phyloP scores from a whole-genome alignment of 768 basidiomycete species.

The Hypholoma sublateritium region DNA sequence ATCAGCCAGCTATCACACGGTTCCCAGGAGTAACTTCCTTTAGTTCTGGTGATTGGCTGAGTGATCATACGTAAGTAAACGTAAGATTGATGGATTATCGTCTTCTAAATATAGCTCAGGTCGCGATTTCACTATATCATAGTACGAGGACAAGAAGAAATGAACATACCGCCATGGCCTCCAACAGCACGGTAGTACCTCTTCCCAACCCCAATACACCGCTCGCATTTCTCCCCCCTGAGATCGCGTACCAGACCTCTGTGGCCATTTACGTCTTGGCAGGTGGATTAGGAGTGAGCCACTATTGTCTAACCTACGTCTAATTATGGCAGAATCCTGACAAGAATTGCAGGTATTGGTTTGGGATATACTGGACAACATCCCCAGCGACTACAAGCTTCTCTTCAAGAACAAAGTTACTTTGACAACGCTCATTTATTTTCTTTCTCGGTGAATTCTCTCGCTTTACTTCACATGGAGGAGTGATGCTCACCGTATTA shows the following conservation, averaged over 20 bases:
- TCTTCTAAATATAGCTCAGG: too few relatives aligned
- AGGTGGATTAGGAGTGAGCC: constrained; percentile 8
- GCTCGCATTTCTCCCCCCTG: constrained; percentile 12
- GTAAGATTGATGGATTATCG: too few relatives aligned
- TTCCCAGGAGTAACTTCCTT: too few relatives aligned
- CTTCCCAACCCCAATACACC: constrained; percentile 14
- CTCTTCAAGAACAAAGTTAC: constrained; percentile 1
- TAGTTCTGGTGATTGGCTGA: too few relatives aligned
- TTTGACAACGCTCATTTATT: constrained; percentile 7
- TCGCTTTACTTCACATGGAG: background rate
- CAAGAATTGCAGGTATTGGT: constrained; percentile 2
- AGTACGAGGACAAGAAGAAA: too few relatives aligned
- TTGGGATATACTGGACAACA: constrained; percentile 13
- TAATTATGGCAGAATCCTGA: background rate
- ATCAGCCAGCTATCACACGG: too few relatives aligned
- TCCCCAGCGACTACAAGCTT: constrained; percentile 3
- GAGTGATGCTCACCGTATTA: background rate
- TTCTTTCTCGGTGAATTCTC: constrained; percentile 2
- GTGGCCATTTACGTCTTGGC: constrained; percentile 8
- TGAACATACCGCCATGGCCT: too few relatives aligned
- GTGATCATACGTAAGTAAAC: too few relatives aligned
- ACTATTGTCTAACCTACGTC: background rate
- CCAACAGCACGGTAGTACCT: background rate
- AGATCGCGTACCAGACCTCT: constrained; percentile 8
- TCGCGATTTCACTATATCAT: too few relatives aligned